Percentiles rank a stretch among this genome's conserved stretches.
phyloP scores from a whole-genome alignment of 345 rosid species.

The Pseudoturritis turrita region DNA sequence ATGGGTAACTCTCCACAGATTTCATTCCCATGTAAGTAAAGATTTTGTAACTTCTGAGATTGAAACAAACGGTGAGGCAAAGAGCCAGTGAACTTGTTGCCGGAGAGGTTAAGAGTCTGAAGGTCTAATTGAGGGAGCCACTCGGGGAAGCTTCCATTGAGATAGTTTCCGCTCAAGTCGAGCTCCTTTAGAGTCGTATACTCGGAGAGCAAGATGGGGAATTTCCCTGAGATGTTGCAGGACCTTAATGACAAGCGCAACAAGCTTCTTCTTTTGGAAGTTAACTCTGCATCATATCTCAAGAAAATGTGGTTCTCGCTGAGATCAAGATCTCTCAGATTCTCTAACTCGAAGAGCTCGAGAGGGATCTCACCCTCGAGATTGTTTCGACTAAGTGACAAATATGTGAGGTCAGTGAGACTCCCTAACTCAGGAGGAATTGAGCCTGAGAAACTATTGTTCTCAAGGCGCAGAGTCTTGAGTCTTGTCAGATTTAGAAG shows the following conservation, averaged over 20 bases:
- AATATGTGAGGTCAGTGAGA: neutral
- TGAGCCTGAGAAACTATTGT: conserved; percentile 10
- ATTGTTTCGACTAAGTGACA: conserved; percentile 12
- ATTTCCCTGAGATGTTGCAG: neutral
- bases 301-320: neutral
- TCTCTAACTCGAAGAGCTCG: neutral
- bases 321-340: neutral
- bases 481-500: neutral
- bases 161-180: conserved; percentile 14
- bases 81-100: conserved; percentile 20
- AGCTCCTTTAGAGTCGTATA: neutral
- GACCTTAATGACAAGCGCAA: neutral
- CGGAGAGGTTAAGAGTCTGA: neutral
- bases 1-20: neutral
- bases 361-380: neutral
- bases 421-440: conserved; percentile 27
- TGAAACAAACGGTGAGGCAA: conserved; percentile 26
- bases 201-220: neutral
- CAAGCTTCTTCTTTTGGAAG: neutral
- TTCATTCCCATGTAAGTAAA: neutral
- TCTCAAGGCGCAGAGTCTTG: neutral
- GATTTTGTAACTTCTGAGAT: neutral
- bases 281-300: neutral
- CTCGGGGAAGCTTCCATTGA: conserved; percentile 10
- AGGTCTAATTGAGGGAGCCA: conserved; percentile 5